Evolutionary conservation across 352 stramenopile genomes (phyloP).

Genomic region (Globisporangium nodosum): DNA sequence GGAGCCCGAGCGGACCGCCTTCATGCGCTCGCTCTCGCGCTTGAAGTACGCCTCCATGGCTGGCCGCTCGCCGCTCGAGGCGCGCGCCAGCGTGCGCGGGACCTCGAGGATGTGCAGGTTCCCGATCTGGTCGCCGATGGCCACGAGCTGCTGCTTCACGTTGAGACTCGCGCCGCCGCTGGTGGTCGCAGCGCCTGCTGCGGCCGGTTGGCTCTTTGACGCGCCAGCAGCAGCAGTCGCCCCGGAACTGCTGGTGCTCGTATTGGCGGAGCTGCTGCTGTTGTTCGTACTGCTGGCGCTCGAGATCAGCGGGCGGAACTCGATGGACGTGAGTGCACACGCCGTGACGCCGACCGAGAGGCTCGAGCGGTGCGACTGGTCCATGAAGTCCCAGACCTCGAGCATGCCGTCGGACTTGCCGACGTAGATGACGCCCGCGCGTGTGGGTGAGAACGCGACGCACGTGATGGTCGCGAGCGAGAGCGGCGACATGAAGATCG

Average conservation of each 20-base stretch:
- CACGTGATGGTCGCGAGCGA: slow-evolving; percentile 73
- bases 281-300: slow-evolving; percentile 3
- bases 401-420: slow-evolving; percentile 87
- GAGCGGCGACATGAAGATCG: slow-evolving; percentile 87
- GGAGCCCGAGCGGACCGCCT: slow-evolving; percentile 17
- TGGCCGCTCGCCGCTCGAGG: slow-evolving; percentile 67
- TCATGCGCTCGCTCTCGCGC: slow-evolving; percentile 78
- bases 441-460: slow-evolving; percentile 85
- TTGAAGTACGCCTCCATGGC: slow-evolving; percentile 89
- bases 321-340: slow-evolving; percentile 82
- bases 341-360: slow-evolving; percentile 78
- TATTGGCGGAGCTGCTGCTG: slow-evolving; percentile 1
- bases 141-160: slow-evolving; percentile 87
- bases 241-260: slow-evolving; percentile 4
- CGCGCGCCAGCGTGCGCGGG: slow-evolving; percentile 81
- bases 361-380: slow-evolving; percentile 85
- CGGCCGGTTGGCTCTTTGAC: background rate
- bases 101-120: slow-evolving; percentile 93
- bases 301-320: slow-evolving; percentile 50
- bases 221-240: slow-evolving; percentile 7
- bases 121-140: slow-evolving; percentile 87
- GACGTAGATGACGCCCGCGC: slow-evolving; percentile 85
- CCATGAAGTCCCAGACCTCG: slow-evolving; percentile 93
- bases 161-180: slow-evolving; percentile 17
- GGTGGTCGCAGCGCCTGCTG: background rate